Conservation (phyloP, 106 monocot species). For the Dioscorea dumetorum region DNA sequence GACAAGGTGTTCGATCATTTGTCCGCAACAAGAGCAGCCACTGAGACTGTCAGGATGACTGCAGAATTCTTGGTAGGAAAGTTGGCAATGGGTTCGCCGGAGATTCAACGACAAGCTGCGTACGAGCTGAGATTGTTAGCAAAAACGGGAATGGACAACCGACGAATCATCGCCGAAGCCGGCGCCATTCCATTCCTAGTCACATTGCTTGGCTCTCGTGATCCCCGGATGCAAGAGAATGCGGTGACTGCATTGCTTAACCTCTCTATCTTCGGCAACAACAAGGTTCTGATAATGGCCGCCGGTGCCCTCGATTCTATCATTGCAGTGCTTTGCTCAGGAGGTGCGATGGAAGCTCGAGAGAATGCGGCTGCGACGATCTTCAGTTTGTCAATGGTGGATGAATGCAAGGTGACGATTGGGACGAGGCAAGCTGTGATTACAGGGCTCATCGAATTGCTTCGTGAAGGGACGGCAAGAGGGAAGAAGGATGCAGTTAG, state of each 20-base stretch:
- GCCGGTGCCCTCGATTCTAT: slow-evolving; percentile 32
- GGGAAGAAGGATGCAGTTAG: slow-evolving; percentile 42
- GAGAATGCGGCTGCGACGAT: slow-evolving; percentile 54
- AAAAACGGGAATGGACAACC: slow-evolving; percentile 48
- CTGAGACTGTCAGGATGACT: slow-evolving; percentile 39
- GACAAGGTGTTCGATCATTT: slow-evolving; percentile 23
- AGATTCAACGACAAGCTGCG: slow-evolving; percentile 39
- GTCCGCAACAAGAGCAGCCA: slow-evolving; percentile 17
- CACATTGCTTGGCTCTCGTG: slow-evolving; percentile 27
- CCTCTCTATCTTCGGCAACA: slow-evolving; percentile 42
- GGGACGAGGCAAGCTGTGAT: slow-evolving; percentile 26
- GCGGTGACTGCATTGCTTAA: slow-evolving; percentile 34
- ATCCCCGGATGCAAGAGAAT: slow-evolving; percentile 35
- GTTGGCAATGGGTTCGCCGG: slow-evolving; percentile 36
- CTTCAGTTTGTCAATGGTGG: slow-evolving; percentile 30
- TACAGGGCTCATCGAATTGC: slow-evolving; percentile 18
- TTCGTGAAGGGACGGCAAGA: slow-evolving; percentile 15
- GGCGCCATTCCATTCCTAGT: slow-evolving; percentile 50
- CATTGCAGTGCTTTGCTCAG: slow-evolving; percentile 14
- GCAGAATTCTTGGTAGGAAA: slow-evolving; percentile 54
- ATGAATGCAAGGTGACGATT: slow-evolving; percentile 29
- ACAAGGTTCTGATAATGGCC: slow-evolving; percentile 42
- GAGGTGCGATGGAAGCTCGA: slow-evolving; percentile 31
- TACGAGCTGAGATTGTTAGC: slow-evolving; percentile 52
- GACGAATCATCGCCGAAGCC: slow-evolving; percentile 39